phyloP scores from a whole-genome alignment of 371 early-diverging fungal species.

The Circinella minor region DNA sequence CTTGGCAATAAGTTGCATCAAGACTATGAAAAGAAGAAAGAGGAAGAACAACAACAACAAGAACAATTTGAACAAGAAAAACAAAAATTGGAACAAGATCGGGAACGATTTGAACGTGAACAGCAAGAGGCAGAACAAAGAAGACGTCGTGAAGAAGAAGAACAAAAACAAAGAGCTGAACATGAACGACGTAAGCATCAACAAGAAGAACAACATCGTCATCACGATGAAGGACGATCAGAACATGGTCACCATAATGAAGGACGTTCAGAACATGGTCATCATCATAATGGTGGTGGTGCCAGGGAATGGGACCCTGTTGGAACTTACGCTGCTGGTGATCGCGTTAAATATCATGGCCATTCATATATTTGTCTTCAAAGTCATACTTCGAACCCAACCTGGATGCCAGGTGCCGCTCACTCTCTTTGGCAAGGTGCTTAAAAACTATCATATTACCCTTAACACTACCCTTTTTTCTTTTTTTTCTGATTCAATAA shows the following conservation, averaged over 20 bases:
- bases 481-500: not conserved
- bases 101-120: conserved; percentile 28
- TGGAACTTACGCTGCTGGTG: conserved; percentile 58
- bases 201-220: conserved; percentile 13
- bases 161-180: conserved; percentile 17
- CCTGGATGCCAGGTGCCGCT: conserved; percentile 58
- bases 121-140: conserved; percentile 24
- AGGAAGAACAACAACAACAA: conserved; percentile 30
- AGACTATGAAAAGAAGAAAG: conserved; percentile 45
- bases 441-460: conserved; percentile 24
- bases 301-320: conserved; percentile 57
- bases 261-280: not conserved
- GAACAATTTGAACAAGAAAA: conserved; percentile 42
- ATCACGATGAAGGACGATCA: conserved; percentile 14
- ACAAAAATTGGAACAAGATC: conserved; percentile 31
- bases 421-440: conserved; percentile 61
- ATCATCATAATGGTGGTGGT: conserved; percentile 16
- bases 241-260: conserved; percentile 12
- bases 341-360: conserved; percentile 57
- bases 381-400: conserved; percentile 60
- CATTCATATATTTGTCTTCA: conserved; percentile 56
- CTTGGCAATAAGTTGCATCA: conserved; percentile 53
- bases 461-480: conserved; percentile 5
- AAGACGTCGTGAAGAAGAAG: conserved; percentile 14
- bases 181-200: not conserved